Conservation (phyloP, 1,284 basidiomycete species). For the Sparassis latifolia region DNA sequence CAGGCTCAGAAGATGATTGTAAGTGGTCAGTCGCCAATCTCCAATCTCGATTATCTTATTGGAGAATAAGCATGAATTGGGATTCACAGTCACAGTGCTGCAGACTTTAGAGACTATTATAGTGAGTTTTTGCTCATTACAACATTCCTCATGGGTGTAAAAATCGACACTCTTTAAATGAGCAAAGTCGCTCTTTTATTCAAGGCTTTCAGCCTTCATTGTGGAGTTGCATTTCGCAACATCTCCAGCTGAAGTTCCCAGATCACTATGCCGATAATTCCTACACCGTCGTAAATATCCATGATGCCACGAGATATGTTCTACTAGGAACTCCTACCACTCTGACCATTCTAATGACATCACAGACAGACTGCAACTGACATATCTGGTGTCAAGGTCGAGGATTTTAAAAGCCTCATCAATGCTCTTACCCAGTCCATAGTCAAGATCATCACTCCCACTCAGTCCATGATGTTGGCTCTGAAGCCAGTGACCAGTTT, state of each 20-base stretch:
- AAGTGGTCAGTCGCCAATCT: constrained; percentile 4
- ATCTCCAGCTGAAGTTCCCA: constrained; percentile 7
- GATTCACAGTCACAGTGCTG: constrained; percentile 2
- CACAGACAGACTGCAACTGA: neutral
- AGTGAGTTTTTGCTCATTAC: constrained; percentile 6
- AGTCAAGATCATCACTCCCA: neutral
- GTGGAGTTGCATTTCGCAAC: neutral
- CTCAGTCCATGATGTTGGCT: neutral
- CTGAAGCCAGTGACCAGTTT: neutral
- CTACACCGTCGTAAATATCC: constrained; percentile 2
- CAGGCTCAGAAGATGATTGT: constrained; percentile 5
- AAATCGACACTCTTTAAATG: constrained; percentile 1
- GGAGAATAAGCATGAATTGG: neutral
- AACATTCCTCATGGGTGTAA: constrained; percentile 3
- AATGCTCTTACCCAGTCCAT: neutral
- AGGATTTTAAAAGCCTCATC: neutral
- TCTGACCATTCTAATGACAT: too few relatives aligned
- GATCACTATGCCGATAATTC: constrained; percentile 8
- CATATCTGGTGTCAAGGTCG: neutral
- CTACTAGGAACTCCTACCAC: too few relatives aligned
- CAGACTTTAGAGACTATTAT: constrained; percentile 4
- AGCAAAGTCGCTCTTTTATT: constrained; percentile 6
- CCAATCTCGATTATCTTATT: constrained; percentile 1
- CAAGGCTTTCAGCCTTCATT: constrained; percentile 1
- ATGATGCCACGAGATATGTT: too few relatives aligned